Base-by-base conservation (phyloP, 805 yeast species). In the Candida ascalaphidarum region DNA sequence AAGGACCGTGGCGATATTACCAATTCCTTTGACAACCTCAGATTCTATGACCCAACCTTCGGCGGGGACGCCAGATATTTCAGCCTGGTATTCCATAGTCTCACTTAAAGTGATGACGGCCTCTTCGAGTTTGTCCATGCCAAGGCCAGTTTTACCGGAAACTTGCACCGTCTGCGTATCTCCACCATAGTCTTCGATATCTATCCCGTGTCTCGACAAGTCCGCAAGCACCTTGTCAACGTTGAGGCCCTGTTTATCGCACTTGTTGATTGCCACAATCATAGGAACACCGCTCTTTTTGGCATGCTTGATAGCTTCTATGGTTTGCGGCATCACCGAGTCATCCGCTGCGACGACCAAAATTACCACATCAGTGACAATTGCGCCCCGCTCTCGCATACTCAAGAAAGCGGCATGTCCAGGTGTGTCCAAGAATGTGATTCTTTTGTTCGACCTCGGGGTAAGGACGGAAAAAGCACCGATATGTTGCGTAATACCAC, bases 341-440 rank as follows among this genome's bases (percentile, higher is more conserved):
- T 92, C 98, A 51, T 92, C 96, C 2, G 95, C 95, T 1, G 97
- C 96, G 13, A 92, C 95, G 2, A 89, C 97, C 30, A 92, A 65
- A 25, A 92, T 71, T 20, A 92, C 84, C 27, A 92, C 79, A 61
- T 92, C 98, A 0, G 98, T 92, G 23, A 88, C 74, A 40, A 74
- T 79, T 0, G 98, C 97, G 25, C 98, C 98, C 41, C 98, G 70
- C 56, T 89, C 94, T 41, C 98, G 73, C 95, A 92, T 86, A 45
- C 86, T 86, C 39, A 92, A 61, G 48, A 92, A 92, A 0, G 97
- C 97, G 8, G 96, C 94, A 58, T 92, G 98, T 0, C 98, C 98
- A 0, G 98, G 98, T 0, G 98, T 92, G 52, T 92, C 98, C 36
- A 92, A 65, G 40, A 92, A 89, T 0, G 97, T 89, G 38, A 92